Evolutionary conservation across 192 early-diverging fungal genomes (phyloP), one percentile per base, ranked within the genome.

Genomic region (Gamsiella multidivaricata): DNA sequence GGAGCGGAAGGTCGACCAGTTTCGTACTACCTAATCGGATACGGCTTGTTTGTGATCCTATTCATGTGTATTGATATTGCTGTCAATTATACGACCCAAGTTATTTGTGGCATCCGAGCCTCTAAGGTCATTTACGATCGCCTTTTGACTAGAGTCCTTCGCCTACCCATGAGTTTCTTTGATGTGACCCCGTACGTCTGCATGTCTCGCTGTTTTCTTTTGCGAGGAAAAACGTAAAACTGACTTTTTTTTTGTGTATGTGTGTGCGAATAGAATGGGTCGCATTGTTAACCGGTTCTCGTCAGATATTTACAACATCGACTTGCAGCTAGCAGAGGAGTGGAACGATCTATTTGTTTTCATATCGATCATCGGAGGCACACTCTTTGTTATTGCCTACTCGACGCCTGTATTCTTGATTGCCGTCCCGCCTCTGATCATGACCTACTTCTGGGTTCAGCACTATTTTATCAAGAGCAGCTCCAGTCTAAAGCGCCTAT

Each of bases 261-360:
- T 22, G 7, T 15, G 15, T 46, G 23, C 23, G 84, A 45, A 89
- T 20, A 94, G 94, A 29, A 71, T 91, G 5, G 94, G 96, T 22
- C 89, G 96, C 39, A 88, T 97, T 71, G 70, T 96, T 41, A 94
- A 96, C 67, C 89, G 96, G 14, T 96, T 97, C 68, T 91, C 92
- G 56, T 95, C 94, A 67, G 96, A 97, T 74, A 88, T 91, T 61
- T 83, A 91, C 70, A 89, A 89, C 15, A 83, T 95, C 25, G 95
- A 95, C 58, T 86, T 87, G 54, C 60, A 81, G 8, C 57, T 91
- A 6, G 86, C 91, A 3, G 59, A 65, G 46, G 65, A 80, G 14
- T 80, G 86, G 54, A 71, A 73, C 26, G 70, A 47, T 25, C 87
- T 81, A 17, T 78, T 88, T 47, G 58, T 67, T 0, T 68, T 61